Base-by-base conservation (phyloP, 345 rosid genomes). In the Salix koriyanagi region DNA sequence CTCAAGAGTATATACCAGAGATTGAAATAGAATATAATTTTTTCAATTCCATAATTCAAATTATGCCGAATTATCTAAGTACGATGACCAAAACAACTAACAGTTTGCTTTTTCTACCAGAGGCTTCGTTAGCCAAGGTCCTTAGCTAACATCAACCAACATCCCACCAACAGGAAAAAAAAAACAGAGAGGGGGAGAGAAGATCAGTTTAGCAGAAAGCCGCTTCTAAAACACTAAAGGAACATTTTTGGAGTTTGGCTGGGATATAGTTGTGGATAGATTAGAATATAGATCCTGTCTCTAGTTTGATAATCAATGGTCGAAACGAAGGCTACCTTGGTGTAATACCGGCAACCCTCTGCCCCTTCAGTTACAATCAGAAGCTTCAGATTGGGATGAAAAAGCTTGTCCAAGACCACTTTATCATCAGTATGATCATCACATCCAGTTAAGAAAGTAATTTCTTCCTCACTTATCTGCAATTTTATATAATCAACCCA, bases 391-490 rank as follows among this genome's bases (percentile, higher is more conserved):
- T 89, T 80, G 26, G 96, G 93, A 85, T 91, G 97, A 76, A 84
- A 88, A 80, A 80, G 84, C 75, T 80, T 85, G 87, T 88, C 75
- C 52, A 85, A 70, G 84, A 88, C 92, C 1, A 82, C 85, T 23
- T 85, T 48, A 71, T 82, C 87, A 70, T 87, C 82, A 67, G 69
- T 72, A 6, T 73, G 82, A 79, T 85, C 78, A 26, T 71, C 74
- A 19, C 84, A 79, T 65, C 81, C 84, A 15, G 86, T 82, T 69
- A 87, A 79, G 86, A 96, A 94, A 66, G 86, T 79, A 39, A 93
- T 92, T 87, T 96, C 99, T 1, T 96, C 99, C 83, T 96, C 99
- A 26, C 94, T 96, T 72, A 96, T 81, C 99, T 94, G 87, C 76
- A 72, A 68, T 56, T 70, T 32, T 25, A 39, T 15, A 39, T 56